phyloP scores from a whole-genome alignment of 2,329 filamentous ascomycete genomes.

The Ophidiomyces ophidiicola region DNA sequence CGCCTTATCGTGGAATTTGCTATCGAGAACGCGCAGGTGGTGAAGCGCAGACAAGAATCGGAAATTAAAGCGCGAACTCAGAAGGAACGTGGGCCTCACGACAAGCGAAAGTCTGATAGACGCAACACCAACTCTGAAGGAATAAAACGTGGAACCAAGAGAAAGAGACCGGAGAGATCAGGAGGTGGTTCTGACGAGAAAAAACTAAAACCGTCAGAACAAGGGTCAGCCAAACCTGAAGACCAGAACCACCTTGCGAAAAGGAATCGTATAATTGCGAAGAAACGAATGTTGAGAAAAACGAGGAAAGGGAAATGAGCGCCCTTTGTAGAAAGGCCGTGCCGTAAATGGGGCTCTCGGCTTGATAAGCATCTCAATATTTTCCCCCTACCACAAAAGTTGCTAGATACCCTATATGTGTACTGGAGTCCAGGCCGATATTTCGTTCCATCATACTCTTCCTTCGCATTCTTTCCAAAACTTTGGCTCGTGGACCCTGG shows the following conservation, averaged over 20 bases:
- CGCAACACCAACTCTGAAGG: not conserved
- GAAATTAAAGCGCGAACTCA: constrained; percentile 43
- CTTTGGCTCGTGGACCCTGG: no score
- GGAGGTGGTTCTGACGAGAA: constrained; percentile 2
- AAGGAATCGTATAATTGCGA: constrained; percentile 67
- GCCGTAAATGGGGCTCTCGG: no score
- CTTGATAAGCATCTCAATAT: no score
- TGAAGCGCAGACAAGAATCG: constrained; percentile 59
- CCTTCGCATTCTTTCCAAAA: no score
- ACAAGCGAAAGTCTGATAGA: not conserved
- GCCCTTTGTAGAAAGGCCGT: constrained; percentile 9
- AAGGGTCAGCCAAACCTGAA: constrained; percentile 19
- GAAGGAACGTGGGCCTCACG: constrained; percentile 16
- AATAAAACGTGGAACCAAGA: constrained; percentile 21
- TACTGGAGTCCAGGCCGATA: no score
- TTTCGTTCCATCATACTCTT: no score
- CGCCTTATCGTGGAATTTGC: constrained; percentile 91
- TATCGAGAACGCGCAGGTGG: constrained; percentile 93
- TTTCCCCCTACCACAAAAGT: no score
- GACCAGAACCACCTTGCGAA: constrained; percentile 46
- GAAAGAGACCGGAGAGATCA: constrained; percentile 22
- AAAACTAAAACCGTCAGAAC: constrained; percentile 14
- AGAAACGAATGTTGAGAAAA: constrained; percentile 64
- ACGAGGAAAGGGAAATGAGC: constrained; percentile 42
- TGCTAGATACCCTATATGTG: no score